Evolutionary conservation across 352 stramenopile species (phyloP).

Genomic region (Globisporangium canariense): DNA sequence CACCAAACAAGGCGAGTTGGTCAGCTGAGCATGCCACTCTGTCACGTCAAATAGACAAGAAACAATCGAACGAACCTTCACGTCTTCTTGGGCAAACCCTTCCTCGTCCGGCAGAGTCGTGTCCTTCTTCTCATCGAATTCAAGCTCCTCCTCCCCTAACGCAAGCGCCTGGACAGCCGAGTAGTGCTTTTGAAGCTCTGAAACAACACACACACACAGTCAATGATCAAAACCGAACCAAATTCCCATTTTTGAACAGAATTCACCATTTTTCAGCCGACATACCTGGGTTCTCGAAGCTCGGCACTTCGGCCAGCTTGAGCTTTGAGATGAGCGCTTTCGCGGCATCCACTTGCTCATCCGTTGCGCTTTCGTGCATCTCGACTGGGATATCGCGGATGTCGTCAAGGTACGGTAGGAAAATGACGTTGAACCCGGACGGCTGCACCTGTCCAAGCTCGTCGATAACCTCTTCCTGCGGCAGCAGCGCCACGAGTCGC

Average conservation of each 20-base stretch:
- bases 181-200: slow-evolving; percentile 87
- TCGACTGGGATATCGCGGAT: slow-evolving; percentile 66
- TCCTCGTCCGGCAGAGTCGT: slow-evolving; percentile 70
- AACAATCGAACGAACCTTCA: slow-evolving; percentile 34
- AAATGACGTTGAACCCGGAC: slow-evolving; percentile 73
- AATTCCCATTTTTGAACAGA: neutral
- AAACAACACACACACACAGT: neutral
- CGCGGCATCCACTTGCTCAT: slow-evolving; percentile 60
- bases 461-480: slow-evolving; percentile 73
- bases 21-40: neutral
- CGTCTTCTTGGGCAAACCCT: slow-evolving; percentile 61
- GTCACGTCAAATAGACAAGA: neutral
- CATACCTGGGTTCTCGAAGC: slow-evolving; percentile 78
- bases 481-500: slow-evolving; percentile 67
- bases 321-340: slow-evolving; percentile 70
- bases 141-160: slow-evolving; percentile 62
- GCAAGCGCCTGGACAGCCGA: slow-evolving; percentile 74
- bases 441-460: slow-evolving; percentile 79
- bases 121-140: slow-evolving; percentile 78
- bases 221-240: neutral
- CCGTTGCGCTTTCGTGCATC: slow-evolving; percentile 27
- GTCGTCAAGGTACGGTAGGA: slow-evolving; percentile 79
- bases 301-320: slow-evolving; percentile 66
- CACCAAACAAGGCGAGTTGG: neutral
- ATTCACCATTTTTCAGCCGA: neutral